These are phyloP conservation scores for Podospora comata DNA, from an alignment of 495 filamentous ascomycete species.

Conservation along the genomic window DNA sequence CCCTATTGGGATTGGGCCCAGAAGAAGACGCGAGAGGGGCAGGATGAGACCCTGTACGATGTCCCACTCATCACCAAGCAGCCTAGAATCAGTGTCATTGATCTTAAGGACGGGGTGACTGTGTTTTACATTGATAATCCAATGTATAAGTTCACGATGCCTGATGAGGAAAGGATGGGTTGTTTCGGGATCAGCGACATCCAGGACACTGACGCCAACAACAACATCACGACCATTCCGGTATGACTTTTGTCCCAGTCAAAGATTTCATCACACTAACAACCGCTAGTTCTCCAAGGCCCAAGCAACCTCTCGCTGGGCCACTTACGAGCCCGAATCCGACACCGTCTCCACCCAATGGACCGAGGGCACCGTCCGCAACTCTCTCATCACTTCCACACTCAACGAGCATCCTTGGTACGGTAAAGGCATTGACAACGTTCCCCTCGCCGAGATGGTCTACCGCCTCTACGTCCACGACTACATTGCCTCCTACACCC, in stretches of 20 bases:
- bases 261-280: not conserved
- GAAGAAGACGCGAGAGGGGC: not conserved
- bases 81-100: not conserved
- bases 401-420: conserved; percentile 1
- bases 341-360: conserved; percentile 3
- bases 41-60: not conserved
- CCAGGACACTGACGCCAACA: not conserved
- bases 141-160: conserved; percentile 4
- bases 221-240: conserved; percentile 2
- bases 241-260: not conserved
- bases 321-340: conserved; percentile 4
- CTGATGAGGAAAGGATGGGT: not conserved
- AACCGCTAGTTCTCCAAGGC: not conserved
- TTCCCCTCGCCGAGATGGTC: not conserved
- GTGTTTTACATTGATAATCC: not conserved
- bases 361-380: not conserved
- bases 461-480: conserved; percentile 3
- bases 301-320: conserved; percentile 1
- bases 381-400: not conserved
- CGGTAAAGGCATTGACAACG: not conserved
- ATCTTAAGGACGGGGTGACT: conserved; percentile 1
- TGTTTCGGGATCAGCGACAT: not conserved
- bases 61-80: not conserved
- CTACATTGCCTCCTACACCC: conserved; percentile 2
- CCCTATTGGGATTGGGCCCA: conserved; percentile 8